Evolutionary conservation across 352 stramenopile species (phyloP).

Genomic region (Phytophthora crassamura): DNA sequence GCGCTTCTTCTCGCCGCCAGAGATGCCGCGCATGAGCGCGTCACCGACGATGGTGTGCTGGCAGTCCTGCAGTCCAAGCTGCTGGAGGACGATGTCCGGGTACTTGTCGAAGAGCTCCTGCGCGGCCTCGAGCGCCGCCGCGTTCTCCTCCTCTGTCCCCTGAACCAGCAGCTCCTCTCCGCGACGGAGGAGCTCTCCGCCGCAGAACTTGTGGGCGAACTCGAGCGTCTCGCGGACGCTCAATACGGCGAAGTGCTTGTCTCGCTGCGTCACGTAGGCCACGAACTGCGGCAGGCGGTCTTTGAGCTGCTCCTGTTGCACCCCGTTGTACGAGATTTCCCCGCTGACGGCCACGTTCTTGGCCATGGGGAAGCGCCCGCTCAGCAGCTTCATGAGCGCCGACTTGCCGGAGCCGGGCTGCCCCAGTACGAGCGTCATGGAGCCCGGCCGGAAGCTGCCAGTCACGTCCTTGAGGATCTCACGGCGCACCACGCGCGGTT

Average conservation of each 20-base stretch:
- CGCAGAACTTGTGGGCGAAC: conserved; percentile 51
- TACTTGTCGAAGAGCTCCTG: conserved; percentile 32
- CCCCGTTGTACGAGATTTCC: conserved; percentile 48
- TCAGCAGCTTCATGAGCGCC: conserved; percentile 49
- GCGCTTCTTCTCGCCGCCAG: conserved; percentile 43
- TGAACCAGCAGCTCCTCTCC: conserved; percentile 30
- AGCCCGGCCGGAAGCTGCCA: conserved; percentile 38
- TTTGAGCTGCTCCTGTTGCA: conserved; percentile 20
- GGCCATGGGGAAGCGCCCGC: conserved; percentile 35
- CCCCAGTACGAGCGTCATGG: conserved; percentile 53
- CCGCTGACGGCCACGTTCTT: conserved; percentile 38
- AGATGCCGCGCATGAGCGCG: conserved; percentile 50
- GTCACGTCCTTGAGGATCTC: conserved; percentile 45
- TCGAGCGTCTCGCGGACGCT: conserved; percentile 57
- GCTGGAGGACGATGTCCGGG: conserved; percentile 50
- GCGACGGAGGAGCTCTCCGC: conserved; percentile 26
- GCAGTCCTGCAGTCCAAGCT: conserved; percentile 49
- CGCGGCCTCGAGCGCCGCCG: conserved; percentile 18
- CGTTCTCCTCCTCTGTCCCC: conserved; percentile 45
- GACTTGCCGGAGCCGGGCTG: conserved; percentile 51
- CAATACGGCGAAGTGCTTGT: conserved; percentile 44
- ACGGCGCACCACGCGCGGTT: conserved; percentile 31
- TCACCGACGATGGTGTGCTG: conserved; percentile 63
- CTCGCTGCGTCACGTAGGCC: conserved; percentile 44
- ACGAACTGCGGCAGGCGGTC: conserved; percentile 39